Base-by-base conservation (phyloP, 2,329 filamentous ascomycete species). In the Westerdykella ornata region DNA sequence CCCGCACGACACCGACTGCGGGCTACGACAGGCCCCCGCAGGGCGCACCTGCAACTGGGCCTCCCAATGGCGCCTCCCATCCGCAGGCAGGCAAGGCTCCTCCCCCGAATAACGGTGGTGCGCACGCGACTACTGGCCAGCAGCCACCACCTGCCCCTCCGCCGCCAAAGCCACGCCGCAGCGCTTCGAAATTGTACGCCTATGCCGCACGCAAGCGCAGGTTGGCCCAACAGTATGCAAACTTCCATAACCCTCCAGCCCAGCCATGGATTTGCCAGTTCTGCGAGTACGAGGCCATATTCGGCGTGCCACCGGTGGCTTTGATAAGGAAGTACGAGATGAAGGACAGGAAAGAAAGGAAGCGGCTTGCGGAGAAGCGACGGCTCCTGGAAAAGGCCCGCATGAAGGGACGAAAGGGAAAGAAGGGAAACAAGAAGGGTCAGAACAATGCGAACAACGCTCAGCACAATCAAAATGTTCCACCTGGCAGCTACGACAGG, bases 181-280 rank as follows among this genome's bases (percentile, higher is more conserved):
- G 66, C 29, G 73, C 81, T 4, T 78, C 78, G 20, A 85, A 82
- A 60, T 80, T 90, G 36, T 85, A 92, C 49, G 72, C 78, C 1
- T 68, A 80, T 46, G 87, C 88, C 43, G 89, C 88, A 18, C 80
- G 81, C 17, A 80, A 88, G 50, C 84, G 92, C 5, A 83, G 84
- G 44, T 77, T 85, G 35, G 77, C 86, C 57, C 85, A 92, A 46
- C 78, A 85, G 54, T 83, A 85, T 49, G 76, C 79, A 42, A 94
- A 92, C 63, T 80, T 79, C 47, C 81, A 85, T 54, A 82, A 85
- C 56, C 84, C 85, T 1, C 84, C 85, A 0, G 84, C 87, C 50
- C 86, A 95, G 46, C 77, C 88, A 38, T 97, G 89, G 86, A 88
- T 97, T 35, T 98, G 92, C 68, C 87, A 96, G 59, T 97, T 97